Evolutionary conservation across 352 stramenopile species (phyloP).

Genomic region (Pythium graminicola): DNA sequence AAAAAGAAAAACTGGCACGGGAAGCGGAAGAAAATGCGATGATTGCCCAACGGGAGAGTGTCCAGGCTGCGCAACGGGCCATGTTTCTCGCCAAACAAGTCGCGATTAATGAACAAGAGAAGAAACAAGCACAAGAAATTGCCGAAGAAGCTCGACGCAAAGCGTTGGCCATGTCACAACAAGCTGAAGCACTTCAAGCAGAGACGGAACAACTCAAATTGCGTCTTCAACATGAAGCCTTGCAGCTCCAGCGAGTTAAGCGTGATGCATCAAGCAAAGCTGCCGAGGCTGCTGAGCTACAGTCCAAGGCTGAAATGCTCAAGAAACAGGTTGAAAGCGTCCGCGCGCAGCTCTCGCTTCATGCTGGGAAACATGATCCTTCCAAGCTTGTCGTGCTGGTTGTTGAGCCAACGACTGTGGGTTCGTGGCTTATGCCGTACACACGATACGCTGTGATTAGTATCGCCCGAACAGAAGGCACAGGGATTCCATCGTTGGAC

Average conservation of each 20-base stretch:
- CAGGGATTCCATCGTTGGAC: constrained; percentile 31
- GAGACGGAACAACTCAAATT: constrained; percentile 73
- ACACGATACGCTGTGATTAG: constrained; percentile 80
- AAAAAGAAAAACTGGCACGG: constrained; percentile 66
- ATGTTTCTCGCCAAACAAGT: constrained; percentile 68
- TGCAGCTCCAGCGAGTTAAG: constrained; percentile 64
- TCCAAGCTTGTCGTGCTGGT: constrained; percentile 77
- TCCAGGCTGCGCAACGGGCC: constrained; percentile 59
- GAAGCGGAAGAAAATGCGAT: constrained; percentile 69
- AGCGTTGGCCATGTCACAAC: constrained; percentile 53
- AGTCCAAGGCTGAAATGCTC: constrained; percentile 59
- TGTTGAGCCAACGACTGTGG: constrained; percentile 70
- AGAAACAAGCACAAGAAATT: constrained; percentile 57
- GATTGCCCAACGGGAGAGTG: constrained; percentile 64
- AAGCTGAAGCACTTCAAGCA: constrained; percentile 60
- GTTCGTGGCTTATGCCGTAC: constrained; percentile 78
- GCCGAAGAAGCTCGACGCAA: constrained; percentile 56
- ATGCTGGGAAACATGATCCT: constrained; percentile 67
- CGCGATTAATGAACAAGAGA: constrained; percentile 81
- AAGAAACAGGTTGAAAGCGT: constrained; percentile 76
- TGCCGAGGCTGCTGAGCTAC: constrained; percentile 55
- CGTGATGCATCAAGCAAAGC: constrained; percentile 61
- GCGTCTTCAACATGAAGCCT: constrained; percentile 61
- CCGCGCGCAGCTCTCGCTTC: constrained; percentile 65
- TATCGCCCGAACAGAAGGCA: constrained; percentile 45